Base-by-base conservation (phyloP, 345 rosid species). In the Raphanus sativus region DNA sequence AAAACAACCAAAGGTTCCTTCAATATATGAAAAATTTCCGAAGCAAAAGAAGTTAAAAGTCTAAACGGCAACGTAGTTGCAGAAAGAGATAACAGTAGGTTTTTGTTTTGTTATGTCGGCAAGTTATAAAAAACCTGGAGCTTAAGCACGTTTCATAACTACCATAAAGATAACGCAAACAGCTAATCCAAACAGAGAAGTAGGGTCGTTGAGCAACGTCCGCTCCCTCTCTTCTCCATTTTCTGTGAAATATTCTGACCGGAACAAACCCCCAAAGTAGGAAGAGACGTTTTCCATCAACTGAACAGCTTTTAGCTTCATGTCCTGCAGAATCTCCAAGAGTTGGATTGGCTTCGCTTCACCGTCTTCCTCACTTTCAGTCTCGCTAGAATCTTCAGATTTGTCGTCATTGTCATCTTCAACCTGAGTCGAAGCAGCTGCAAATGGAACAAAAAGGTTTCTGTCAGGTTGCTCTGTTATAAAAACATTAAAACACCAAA, bases 81-180 rank as follows among this genome's bases (percentile, higher is more conserved):
- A 26, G 9, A 67, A 17, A 10, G 24, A 63, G 50, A 68, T 9
- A 16, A 59, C 2, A 73, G 25, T 33, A 33, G 60, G 58, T 50
- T 70, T 63, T 15, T 25, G 38, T 68, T 60, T 4, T 8, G 77
- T 70, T 50, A 50, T 63, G 74, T 86, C 84, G 84, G 42, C 89
- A 80, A 86, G 86, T 87, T 2, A 36, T 11, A 17, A 12, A 13
- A 13, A 29, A 16, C 10, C n/a, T 0, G 6, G 12, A 76, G 29
- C 56, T 69, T 38, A 89, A 60, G 15, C 81, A 59, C 95, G 89
- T 86, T 79, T 93, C 73, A 89, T 48, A 73, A 88, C 78, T 54
- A 89, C 93, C 80, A 91, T 78, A 62, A 85, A 77, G 26, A 91
- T 84, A 28, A 85, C 92, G 82, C 86, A 77, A 52, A 87, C 82